Conservation (phyloP, 73 alveolate genomes). For the Urostyla sp. region DNA sequence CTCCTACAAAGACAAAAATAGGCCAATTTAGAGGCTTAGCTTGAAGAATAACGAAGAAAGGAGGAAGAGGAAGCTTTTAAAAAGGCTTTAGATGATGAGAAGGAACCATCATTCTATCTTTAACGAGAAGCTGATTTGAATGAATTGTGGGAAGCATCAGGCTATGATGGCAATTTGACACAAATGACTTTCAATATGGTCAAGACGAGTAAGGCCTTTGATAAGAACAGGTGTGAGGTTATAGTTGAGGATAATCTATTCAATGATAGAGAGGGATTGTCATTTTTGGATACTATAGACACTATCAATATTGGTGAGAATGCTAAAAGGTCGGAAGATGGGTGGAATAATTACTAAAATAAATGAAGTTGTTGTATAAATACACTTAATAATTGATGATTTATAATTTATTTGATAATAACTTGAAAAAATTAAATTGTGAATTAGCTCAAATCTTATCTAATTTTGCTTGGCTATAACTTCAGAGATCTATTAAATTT, state of each 20-base stretch:
- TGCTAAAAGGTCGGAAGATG: constrained; percentile 28
- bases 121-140: too few relatives aligned
- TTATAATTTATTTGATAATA: too few relatives aligned
- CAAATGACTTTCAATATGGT: constrained; percentile 43
- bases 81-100: background rate
- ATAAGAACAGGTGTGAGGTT: background rate
- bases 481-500: too few relatives aligned
- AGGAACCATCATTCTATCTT: too few relatives aligned
- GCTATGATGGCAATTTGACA: constrained; percentile 44
- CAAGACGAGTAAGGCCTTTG: constrained; percentile 34
- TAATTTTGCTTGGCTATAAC: too few relatives aligned
- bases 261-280: too few relatives aligned
- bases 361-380: too few relatives aligned
- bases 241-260: constrained; percentile 7
- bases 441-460: too few relatives aligned
- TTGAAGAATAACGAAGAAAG: background rate
- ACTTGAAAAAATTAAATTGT: too few relatives aligned
- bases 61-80: constrained; percentile 37
- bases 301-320: background rate
- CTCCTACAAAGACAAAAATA: constrained; percentile 23
- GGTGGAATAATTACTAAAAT: constrained; percentile 33
- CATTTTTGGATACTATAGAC: constrained; percentile 11
- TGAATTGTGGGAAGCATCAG: background rate
- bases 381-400: too few relatives aligned
- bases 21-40: constrained; percentile 33